phyloP scores from a whole-genome alignment of 2,329 filamentous ascomycete genomes.

The Colletotrichum nymphaeae region DNA sequence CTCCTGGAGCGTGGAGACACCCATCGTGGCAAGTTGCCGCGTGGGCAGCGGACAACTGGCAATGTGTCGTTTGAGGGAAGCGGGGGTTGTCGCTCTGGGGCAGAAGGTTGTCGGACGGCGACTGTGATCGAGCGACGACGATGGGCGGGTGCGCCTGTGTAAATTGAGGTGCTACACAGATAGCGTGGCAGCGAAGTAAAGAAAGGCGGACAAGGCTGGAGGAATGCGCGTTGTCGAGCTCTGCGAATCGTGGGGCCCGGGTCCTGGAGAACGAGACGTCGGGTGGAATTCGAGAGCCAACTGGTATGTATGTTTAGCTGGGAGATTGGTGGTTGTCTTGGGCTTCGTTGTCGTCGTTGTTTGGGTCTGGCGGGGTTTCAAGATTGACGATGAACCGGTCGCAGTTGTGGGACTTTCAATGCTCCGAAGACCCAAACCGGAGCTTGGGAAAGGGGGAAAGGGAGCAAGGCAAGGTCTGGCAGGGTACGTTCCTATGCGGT shows the following conservation, averaged over 20 bases:
- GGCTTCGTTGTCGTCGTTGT: background rate
- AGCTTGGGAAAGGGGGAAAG: conserved; percentile 3
- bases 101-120: background rate
- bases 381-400: conserved; percentile 38
- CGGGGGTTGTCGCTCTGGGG: background rate
- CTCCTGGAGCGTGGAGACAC: conserved; percentile 77
- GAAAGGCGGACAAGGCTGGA: conserved; percentile 9
- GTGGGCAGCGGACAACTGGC: conserved; percentile 18
- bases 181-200: background rate
- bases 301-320: background rate
- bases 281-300: background rate
- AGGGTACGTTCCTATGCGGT: conserved; percentile 11
- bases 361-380: conserved; percentile 45
- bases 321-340: background rate
- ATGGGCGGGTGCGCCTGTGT: conserved; percentile 9
- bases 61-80: background rate
- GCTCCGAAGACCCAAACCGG: conserved; percentile 18
- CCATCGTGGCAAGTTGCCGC: conserved; percentile 69
- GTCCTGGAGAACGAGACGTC: background rate
- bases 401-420: conserved; percentile 34
- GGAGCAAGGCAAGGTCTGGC: conserved; percentile 15
- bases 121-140: conserved; percentile 9
- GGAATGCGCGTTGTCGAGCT: conserved; percentile 22
- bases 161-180: background rate
- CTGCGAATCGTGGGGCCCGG: background rate